Evolutionary conservation across 306 rosid genomes (phyloP).

Genomic region (Ammopiptanthus mongolicus): DNA sequence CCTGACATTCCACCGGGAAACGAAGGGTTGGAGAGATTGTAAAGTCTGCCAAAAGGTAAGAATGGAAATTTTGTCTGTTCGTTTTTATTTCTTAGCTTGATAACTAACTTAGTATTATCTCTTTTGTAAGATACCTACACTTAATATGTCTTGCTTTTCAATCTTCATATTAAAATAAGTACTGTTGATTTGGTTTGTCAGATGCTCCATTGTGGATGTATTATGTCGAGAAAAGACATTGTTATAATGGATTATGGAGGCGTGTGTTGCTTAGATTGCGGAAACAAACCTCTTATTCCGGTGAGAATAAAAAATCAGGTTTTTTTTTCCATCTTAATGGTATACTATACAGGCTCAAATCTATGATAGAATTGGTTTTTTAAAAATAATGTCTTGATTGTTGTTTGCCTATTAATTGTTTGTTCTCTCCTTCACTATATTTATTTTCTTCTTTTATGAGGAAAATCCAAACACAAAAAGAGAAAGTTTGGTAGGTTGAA

Average conservation of each 20-base stretch:
- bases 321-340: not conserved
- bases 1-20: conserved; percentile 14
- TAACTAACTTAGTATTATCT: not conserved
- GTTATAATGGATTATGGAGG: conserved; percentile 5
- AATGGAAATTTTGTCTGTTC: not conserved
- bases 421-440: not conserved
- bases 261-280: conserved; percentile 23
- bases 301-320: not conserved
- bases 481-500: not conserved
- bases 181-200: conserved; percentile 1
- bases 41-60: conserved; percentile 28
- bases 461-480: not conserved
- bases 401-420: not conserved
- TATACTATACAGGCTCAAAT: not conserved
- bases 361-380: not conserved
- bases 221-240: not conserved
- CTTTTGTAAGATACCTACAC: not conserved
- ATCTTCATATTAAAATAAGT: not conserved
- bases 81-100: not conserved
- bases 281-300: not conserved
- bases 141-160: not conserved
- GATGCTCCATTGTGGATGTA: conserved; percentile 40
- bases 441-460: not conserved
- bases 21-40: conserved; percentile 36
- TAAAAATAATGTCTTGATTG: not conserved